Percentiles rank a stretch among this genome's conserved stretches.
These are phyloP conservation scores for Cordyceps javanica DNA, from an alignment of 2,329 filamentous ascomycete genomes.

Conservation along the genomic window DNA sequence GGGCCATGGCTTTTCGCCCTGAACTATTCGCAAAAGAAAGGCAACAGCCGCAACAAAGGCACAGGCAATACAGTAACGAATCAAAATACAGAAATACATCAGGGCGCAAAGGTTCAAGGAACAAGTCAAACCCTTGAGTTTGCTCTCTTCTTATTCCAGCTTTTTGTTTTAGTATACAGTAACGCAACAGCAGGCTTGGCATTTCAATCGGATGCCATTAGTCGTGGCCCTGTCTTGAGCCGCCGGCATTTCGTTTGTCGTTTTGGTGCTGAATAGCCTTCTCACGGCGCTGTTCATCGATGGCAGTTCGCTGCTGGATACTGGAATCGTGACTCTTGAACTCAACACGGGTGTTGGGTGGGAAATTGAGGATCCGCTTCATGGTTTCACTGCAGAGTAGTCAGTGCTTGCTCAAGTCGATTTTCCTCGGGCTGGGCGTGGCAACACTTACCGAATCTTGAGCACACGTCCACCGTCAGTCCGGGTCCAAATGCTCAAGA, in stretches of 20 bases:
- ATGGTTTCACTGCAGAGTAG: slow-evolving; percentile 68
- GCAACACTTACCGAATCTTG: slow-evolving; percentile 73
- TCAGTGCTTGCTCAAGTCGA: background rate
- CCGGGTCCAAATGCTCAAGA: slow-evolving; percentile 95
- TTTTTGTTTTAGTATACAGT: slow-evolving; percentile 12
- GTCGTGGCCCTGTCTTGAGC: slow-evolving; percentile 28
- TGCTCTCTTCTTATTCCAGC: background rate
- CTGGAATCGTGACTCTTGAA: slow-evolving; percentile 97
- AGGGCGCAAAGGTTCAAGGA: slow-evolving; percentile 7
- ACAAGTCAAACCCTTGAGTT: background rate
- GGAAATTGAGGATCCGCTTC: slow-evolving; percentile 82
- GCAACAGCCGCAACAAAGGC: slow-evolving; percentile 14
- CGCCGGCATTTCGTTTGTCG: slow-evolving; percentile 32
- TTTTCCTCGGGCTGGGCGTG: background rate
- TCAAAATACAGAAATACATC: slow-evolving; percentile 13
- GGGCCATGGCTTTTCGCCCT: background rate
- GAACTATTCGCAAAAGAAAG: background rate
- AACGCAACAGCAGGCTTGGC: background rate
- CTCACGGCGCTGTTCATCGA: slow-evolving; percentile 87
- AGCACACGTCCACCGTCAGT: slow-evolving; percentile 89
- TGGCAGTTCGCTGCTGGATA: slow-evolving; percentile 83
- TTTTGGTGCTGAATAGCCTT: slow-evolving; percentile 53
- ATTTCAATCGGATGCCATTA: slow-evolving; percentile 15
- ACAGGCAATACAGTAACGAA: slow-evolving; percentile 14
- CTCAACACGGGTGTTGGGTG: slow-evolving; percentile 80